Conservation (phyloP, 2,329 filamentous ascomycete species). For the Cryphonectria parasitica region DNA sequence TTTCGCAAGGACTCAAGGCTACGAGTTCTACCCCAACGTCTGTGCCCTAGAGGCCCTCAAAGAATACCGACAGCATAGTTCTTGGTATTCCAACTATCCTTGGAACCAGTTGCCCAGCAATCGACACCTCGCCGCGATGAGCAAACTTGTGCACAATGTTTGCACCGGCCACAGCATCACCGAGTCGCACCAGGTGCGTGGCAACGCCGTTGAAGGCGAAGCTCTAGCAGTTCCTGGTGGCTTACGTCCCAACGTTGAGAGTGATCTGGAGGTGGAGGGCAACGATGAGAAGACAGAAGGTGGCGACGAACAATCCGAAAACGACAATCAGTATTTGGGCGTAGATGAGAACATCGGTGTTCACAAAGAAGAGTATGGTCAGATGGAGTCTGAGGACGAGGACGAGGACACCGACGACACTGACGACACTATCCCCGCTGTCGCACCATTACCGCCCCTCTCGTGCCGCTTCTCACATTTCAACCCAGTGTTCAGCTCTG, state of each 20-base stretch:
- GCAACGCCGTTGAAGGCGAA: background rate
- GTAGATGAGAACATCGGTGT: background rate
- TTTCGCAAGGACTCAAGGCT: slow-evolving; percentile 4
- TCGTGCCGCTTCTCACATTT: background rate
- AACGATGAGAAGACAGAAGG: background rate
- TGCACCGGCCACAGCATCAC: background rate
- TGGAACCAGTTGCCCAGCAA: background rate
- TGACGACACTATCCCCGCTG: background rate
- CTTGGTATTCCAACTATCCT: background rate
- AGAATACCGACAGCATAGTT: slow-evolving; percentile 45
- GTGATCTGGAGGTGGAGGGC: background rate
- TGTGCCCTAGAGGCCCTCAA: slow-evolving; percentile 50
- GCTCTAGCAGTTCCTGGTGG: background rate
- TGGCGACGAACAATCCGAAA: background rate
- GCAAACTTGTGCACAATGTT: slow-evolving; percentile 10
- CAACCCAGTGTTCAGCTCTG: background rate
- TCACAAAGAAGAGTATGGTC: background rate
- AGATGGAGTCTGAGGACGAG: background rate
- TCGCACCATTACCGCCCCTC: background rate
- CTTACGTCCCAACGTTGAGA: background rate
- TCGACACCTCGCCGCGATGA: slow-evolving; percentile 3
- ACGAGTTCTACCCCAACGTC: slow-evolving; percentile 52
- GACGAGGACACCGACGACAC: background rate
- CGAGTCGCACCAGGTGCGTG: background rate
- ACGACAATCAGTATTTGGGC: background rate